Percentiles rank a stretch among this genome's conserved stretches.
phyloP scores from a whole-genome alignment of 2,329 filamentous ascomycete species.

The Thielaviopsis ethacetica region DNA sequence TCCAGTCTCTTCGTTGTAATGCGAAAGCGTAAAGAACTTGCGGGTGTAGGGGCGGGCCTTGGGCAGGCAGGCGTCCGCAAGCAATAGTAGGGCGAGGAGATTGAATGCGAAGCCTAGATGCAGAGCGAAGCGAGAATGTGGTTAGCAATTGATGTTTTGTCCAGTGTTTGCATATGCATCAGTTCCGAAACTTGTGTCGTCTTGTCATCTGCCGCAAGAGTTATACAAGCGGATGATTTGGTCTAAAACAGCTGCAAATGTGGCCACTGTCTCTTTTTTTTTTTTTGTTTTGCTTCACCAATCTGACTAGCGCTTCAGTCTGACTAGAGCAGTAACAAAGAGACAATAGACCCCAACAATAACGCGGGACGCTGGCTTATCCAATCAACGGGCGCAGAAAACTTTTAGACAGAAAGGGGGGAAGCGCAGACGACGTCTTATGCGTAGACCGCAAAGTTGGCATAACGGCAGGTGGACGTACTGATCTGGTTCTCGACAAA shows the following conservation, averaged over 20 bases:
- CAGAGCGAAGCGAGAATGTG: neutral
- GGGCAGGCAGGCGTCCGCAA: constrained; percentile 71
- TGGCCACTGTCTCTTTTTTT: neutral
- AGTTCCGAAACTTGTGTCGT: neutral
- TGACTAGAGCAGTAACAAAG: neutral
- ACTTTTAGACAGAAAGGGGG: neutral
- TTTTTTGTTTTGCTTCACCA: neutral
- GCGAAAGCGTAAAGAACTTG: constrained; percentile 78
- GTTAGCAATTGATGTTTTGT: constrained; percentile 14
- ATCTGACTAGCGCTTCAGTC: neutral
- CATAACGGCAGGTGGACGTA: constrained; percentile 26
- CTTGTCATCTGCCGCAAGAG: neutral
- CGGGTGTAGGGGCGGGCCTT: constrained; percentile 61
- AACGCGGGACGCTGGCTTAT: neutral
- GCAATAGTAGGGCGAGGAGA: constrained; percentile 63
- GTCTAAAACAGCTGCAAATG: neutral
- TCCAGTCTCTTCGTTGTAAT: constrained; percentile 53
- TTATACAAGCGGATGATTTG: neutral
- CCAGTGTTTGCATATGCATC: neutral
- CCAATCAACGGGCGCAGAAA: neutral
- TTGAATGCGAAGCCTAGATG: constrained; percentile 61
- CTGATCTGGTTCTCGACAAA: constrained; percentile 68
- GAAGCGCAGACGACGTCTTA: neutral
- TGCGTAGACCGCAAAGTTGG: neutral
- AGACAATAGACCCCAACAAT: neutral